Conservation (phyloP, 768 basidiomycete genomes). For the Kwoniella bestiolae region DNA sequence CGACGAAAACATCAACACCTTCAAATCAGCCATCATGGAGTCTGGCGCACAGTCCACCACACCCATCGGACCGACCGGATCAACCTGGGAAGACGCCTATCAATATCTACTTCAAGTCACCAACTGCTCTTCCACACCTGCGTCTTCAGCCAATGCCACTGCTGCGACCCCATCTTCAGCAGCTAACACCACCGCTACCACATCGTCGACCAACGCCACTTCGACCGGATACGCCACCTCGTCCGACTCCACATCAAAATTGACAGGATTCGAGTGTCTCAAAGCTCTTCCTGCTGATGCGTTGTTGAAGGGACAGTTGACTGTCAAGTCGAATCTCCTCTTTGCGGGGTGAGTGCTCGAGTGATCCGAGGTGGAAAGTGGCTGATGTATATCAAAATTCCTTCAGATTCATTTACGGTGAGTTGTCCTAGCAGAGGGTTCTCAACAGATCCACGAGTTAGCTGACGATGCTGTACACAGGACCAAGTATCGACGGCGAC, state of each 20-base stretch:
- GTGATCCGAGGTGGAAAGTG: too few species aligned
- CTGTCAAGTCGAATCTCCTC: constrained; percentile 26
- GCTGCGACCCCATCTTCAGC: not conserved
- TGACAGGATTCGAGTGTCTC: constrained; percentile 44
- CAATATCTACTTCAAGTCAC: constrained; percentile 36
- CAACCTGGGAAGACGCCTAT: constrained; percentile 42
- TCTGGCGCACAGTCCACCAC: constrained; percentile 37
- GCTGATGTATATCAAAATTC: too few species aligned
- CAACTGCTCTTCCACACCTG: constrained; percentile 31
- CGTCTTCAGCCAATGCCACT: constrained; percentile 8
- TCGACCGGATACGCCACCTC: too few species aligned
- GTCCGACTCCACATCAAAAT: too few species aligned
- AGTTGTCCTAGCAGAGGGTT: not conserved
- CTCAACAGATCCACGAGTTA: not conserved
- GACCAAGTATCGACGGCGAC: constrained; percentile 51
- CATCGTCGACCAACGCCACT: constrained; percentile 5
- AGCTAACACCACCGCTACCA: not conserved
- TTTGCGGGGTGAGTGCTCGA: constrained; percentile 30
- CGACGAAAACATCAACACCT: constrained; percentile 30
- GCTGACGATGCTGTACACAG: constrained; percentile 1
- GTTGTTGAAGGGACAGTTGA: constrained; percentile 42
- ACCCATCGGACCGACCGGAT: constrained; percentile 19
- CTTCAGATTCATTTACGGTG: constrained; percentile 38
- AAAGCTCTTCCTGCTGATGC: constrained; percentile 33
- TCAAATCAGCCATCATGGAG: constrained; percentile 36